Base-by-base conservation (phyloP, 495 filamentous ascomycete species). In the Staphylotrichum tortipilum region DNA sequence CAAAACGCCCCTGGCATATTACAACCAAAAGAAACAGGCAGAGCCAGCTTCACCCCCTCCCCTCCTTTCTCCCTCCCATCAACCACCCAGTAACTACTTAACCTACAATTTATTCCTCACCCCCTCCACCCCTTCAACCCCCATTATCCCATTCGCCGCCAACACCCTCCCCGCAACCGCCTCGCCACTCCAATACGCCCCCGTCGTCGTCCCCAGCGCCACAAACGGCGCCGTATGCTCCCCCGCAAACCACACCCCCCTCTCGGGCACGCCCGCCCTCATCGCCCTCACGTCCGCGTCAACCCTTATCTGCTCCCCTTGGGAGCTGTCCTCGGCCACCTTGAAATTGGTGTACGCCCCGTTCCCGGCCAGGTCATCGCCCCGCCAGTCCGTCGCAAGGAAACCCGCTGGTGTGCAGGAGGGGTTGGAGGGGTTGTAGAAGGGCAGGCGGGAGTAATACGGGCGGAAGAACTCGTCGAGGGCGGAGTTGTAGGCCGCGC, bases 261-360 rank as follows among this genome's bases (percentile, higher is more conserved):
- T 83, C 59, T 91, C 88, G 62, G 86, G 85, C 62, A 86, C 90
- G 45, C 91, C 75, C 62, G 84, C 82, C 49, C 92, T 68, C 28
- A 88, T 88, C 1, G 85, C 85, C 39, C 90, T 70, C 19, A 92
- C 74, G 64, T 94, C 86, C 22, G 67, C 56, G 38, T 72, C 72
- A 37, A 34, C 9, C 11, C 5, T 10, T 8, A 34, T 34, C 31
- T 34, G 31, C 31, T 34, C 9, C 31, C n/a, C 10, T 11, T 34
- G 31, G 4, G 11, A 12, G 7, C 11, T 11, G 48, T 74, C 64
- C 7, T 83, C 50, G 0, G 82, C 83, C 34, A 81, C 69, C 60
- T 84, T 83, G 67, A 89, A 88, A 53, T 88, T 89, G 22, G 70
- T 76, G 57, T 88, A 89, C 17, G 75, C 80, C 28, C 84, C 84